Evolutionary conservation across 169 alveolate genomes (phyloP).

Genomic region (Besnoitia besnoiti): DNA sequence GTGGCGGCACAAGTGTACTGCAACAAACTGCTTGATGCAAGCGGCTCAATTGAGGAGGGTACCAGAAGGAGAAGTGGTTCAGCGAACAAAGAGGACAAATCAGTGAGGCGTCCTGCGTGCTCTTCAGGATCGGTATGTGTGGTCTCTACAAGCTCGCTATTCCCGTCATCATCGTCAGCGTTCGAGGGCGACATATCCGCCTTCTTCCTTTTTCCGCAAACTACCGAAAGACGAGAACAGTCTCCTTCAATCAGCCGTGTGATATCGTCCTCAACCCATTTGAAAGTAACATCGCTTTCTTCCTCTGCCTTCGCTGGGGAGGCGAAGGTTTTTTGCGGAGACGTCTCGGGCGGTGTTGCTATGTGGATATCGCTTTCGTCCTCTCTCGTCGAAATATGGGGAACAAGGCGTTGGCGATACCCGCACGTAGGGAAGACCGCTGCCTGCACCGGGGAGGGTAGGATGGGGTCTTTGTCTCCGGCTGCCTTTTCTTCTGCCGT

Average conservation of each 20-base stretch:
- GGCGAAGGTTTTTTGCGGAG: no score
- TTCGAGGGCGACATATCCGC: not conserved
- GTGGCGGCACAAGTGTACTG: not conserved
- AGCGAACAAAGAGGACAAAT: not conserved
- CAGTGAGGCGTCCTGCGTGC: not conserved
- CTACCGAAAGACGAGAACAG: not conserved
- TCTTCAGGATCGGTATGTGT: not conserved
- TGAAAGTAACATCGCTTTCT: not conserved
- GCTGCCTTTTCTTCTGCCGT: not conserved
- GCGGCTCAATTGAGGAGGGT: not conserved
- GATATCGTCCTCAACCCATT: conserved; percentile 22
- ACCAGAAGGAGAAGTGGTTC: not conserved
- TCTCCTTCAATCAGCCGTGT: not conserved
- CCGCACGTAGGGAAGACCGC: not conserved
- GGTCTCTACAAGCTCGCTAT: not conserved
- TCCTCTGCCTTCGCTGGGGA: not conserved
- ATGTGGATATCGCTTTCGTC: not conserved
- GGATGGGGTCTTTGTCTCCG: not conserved
- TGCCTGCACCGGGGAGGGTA: not conserved
- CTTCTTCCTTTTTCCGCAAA: not conserved
- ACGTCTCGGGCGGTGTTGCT: no score
- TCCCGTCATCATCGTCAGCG: no score
- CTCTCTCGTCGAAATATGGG: not conserved
- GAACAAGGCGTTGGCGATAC: not conserved
- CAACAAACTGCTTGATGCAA: not conserved